Conservation (phyloP, 306 rosid genomes). For the Gillenia trifoliata region DNA sequence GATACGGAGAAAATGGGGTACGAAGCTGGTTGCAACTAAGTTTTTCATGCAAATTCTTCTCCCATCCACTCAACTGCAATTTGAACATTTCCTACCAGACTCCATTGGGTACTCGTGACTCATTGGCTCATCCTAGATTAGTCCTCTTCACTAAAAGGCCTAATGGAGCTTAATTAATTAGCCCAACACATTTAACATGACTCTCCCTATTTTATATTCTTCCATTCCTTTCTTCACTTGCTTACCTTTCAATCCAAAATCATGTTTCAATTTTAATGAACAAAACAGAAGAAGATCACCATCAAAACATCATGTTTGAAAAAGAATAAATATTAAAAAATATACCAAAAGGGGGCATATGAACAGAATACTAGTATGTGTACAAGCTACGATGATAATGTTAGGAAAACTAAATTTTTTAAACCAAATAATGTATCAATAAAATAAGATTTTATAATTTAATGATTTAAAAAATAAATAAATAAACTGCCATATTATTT, state of each 20-base stretch:
- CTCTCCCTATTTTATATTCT: too few species aligned
- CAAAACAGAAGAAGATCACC: neutral
- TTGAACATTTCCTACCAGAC: neutral
- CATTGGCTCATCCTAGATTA: neutral
- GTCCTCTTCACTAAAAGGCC: neutral
- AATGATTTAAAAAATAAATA: too few species aligned
- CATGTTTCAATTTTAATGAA: neutral
- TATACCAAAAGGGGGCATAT: neutral
- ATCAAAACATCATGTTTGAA: neutral
- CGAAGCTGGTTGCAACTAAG: neutral
- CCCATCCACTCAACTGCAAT: neutral
- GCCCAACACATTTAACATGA: slow-evolving; percentile 1
- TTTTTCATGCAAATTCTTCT: neutral
- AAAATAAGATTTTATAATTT: too few species aligned
- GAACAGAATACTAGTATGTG: neutral
- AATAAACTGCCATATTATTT: too few species aligned
- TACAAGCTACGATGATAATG: too few species aligned
- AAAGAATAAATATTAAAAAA: neutral
- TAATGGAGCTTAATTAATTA: neutral
- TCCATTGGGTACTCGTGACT: neutral
- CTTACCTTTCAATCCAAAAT: neutral
- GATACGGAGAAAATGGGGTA: neutral
- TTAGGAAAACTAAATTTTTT: too few species aligned
- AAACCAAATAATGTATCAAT: too few species aligned
- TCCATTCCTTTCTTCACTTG: neutral